Evolutionary conservation across 2,329 filamentous ascomycete species (phyloP).

Genomic region (Monilinia fructicola): DNA sequence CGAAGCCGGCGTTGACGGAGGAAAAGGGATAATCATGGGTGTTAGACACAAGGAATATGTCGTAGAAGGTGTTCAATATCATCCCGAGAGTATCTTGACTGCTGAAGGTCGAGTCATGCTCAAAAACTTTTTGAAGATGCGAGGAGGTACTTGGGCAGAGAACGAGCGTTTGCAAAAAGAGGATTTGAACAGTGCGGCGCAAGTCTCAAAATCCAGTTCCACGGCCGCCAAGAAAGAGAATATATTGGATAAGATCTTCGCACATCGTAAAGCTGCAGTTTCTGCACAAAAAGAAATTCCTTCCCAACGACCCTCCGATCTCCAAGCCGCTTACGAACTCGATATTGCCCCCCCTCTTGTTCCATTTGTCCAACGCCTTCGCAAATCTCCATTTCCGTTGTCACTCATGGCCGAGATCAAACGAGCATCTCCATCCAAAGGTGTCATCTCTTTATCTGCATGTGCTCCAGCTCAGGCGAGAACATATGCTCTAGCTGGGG

Average conservation of each 20-base stretch:
- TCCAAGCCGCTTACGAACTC: conserved; percentile 83
- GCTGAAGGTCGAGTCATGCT: conserved; percentile 87
- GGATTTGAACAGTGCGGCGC: conserved; percentile 37
- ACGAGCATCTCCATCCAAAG: conserved; percentile 92
- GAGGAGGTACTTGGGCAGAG: conserved; percentile 87
- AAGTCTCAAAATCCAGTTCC: conserved; percentile 30
- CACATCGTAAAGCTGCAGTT: conserved; percentile 72
- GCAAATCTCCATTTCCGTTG: conserved; percentile 82
- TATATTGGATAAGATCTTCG: conserved; percentile 90
- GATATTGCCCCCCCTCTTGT: conserved; percentile 82
- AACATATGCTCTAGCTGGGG: conserved; percentile 89
- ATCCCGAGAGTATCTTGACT: conserved; percentile 95
- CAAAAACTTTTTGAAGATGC: conserved; percentile 85
- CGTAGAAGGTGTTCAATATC: conserved; percentile 96
- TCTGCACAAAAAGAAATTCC: conserved; percentile 79
- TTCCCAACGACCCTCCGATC: conserved; percentile 76
- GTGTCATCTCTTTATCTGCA: conserved; percentile 82
- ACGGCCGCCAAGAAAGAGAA: conserved; percentile 64
- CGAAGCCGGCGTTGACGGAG: conserved; percentile 67
- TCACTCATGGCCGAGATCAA: conserved; percentile 97
- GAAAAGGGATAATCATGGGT: conserved; percentile 90
- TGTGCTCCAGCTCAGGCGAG: conserved; percentile 87
- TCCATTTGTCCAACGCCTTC: conserved; percentile 74
- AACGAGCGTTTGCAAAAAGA: conserved; percentile 60
- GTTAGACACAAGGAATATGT: conserved; percentile 88